These are phyloP conservation scores for Microdochium paspali DNA, from an alignment of 2,329 filamentous ascomycete species.

Conservation along the genomic window DNA sequence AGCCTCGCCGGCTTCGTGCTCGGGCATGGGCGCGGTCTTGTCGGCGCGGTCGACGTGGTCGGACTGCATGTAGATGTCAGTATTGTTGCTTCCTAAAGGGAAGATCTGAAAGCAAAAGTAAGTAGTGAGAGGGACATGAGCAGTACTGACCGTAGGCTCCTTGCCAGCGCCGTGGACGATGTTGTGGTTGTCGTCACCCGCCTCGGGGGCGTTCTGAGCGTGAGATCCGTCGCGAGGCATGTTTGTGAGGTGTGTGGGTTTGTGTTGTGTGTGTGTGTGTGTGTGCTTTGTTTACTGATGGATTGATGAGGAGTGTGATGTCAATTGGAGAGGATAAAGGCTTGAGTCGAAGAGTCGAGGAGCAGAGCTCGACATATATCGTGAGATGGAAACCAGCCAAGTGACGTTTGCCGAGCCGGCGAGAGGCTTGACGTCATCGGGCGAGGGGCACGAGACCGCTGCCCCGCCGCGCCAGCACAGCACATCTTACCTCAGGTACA, in stretches of 20 bases:
- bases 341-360: background rate
- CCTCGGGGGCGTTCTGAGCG: background rate
- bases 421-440: too few species aligned
- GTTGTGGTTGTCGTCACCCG: background rate
- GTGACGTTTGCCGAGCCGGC: too few species aligned
- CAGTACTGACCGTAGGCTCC: background rate
- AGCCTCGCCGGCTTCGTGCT: slow-evolving; percentile 32
- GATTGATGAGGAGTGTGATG: background rate
- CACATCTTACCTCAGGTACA: too few species aligned
- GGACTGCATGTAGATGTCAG: too few species aligned
- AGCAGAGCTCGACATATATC: too few species aligned
- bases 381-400: too few species aligned
- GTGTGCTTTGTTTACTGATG: background rate
- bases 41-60: slow-evolving; percentile 33
- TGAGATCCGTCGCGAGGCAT: slow-evolving; percentile 1
- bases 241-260: background rate
- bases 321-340: background rate
- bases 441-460: too few species aligned
- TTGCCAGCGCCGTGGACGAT: background rate
- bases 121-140: background rate
- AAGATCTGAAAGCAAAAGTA: background rate
- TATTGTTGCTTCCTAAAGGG: too few species aligned
- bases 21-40: slow-evolving; percentile 38
- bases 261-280: background rate
- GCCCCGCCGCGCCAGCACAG: too few species aligned